Base-by-base conservation (phyloP, 129 eudicot species). In the Escallonia rubra region DNA sequence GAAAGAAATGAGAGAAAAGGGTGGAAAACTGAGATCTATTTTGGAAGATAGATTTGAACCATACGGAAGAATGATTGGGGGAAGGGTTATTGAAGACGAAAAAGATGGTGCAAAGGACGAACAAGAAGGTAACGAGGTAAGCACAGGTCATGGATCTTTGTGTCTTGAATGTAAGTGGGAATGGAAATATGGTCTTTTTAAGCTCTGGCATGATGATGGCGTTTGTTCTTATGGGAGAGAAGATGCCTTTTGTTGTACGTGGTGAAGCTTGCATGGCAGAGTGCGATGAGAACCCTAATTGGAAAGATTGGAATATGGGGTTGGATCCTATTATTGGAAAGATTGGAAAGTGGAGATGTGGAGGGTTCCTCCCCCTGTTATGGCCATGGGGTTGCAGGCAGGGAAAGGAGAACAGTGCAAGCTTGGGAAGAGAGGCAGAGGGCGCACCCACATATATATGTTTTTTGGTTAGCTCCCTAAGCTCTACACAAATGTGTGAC, bases 1-100 rank as follows among this genome's bases (percentile, higher is more conserved):
- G 61, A 53, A 63, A 70, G 40, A 69, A 56, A 64, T 70, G 63
- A 34, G 76, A 34, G 67, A 49, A 70, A 51, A 69, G 51, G 57
- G 72, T 56, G 44, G 81, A 72, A 53, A 76, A 47, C 3, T 57
- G 72, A 47, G 75, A 65, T 56, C 54, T 68, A 44, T 63, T 69
- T 8, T 46, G 70, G 52, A 69, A 63, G 34, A 67, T 11, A 41
- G 41, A 40, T 67, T 70, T 54, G 60, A 69, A 16, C 65, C 64
- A 65, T 14, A 71, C 51, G 48, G 75, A 15, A 38, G 48, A 12
- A n/a, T 63, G 34, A 11, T 16, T 61, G n/a, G 12, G 40, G 12
- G 71, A 56, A 39, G 64, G 57, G 50, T 50, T 56, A 34, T 39
- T 55, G 79, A 68, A 62, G 15, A 75, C 15, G 15, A 64, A 67